phyloP scores from a whole-genome alignment of 129 eudicot species.

The Tagetes erecta region DNA sequence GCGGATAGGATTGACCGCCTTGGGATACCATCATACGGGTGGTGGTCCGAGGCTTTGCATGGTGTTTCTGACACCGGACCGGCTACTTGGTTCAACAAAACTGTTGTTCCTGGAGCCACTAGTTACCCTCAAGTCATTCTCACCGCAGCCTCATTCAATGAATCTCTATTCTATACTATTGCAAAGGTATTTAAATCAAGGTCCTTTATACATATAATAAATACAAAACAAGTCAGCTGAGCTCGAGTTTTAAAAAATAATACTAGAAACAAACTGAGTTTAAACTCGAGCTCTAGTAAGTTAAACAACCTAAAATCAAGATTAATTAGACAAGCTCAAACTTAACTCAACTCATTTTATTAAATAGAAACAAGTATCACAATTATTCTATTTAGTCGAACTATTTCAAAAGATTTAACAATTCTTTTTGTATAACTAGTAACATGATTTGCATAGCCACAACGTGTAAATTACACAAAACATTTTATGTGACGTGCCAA shows the following conservation, averaged over 20 bases:
- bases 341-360: too few species aligned
- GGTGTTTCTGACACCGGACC: slow-evolving; percentile 56
- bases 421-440: too few species aligned
- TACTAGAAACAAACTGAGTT: too few species aligned
- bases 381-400: neutral
- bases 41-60: slow-evolving; percentile 74
- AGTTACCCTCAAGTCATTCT: slow-evolving; percentile 78
- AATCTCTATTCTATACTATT: slow-evolving; percentile 56
- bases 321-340: too few species aligned
- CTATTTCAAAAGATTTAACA: neutral
- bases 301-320: too few species aligned
- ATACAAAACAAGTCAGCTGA: too few species aligned
- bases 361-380: too few species aligned
- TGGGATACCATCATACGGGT: slow-evolving; percentile 56
- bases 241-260: too few species aligned
- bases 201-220: too few species aligned
- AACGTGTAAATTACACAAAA: too few species aligned
- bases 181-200: slow-evolving; percentile 31
- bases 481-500: neutral
- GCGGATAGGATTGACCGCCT: slow-evolving; percentile 44
- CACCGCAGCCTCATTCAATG: slow-evolving; percentile 72
- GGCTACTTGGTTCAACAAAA: slow-evolving; percentile 45
- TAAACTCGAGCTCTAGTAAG: too few species aligned
- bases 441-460: too few species aligned
- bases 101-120: slow-evolving; percentile 59